A percentile compares a stretch with the other conserved stretches of the same genome.
These are phyloP conservation scores for Eucalyptus urophylla DNA, from an alignment of 345 rosid genomes.

Conservation along the genomic window DNA sequence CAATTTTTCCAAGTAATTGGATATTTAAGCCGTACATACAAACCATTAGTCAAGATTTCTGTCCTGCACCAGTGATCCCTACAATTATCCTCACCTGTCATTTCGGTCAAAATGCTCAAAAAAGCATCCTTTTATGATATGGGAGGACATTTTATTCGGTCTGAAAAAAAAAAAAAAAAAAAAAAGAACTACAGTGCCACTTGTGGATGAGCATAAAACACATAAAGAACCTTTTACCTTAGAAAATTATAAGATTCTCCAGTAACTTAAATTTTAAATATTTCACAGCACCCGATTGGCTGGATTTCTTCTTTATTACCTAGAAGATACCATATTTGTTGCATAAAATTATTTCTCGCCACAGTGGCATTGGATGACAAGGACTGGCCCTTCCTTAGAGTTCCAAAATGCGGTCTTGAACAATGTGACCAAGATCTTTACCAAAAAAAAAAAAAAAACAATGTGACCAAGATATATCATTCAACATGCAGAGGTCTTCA, in stretches of 20 bases:
- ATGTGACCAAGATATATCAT: neutral
- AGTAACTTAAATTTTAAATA: neutral
- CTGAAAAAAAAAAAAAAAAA: neutral
- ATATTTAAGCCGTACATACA: neutral
- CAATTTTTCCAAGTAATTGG: neutral
- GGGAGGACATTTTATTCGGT: neutral
- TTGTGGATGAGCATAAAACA: neutral
- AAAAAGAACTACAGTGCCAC: neutral
- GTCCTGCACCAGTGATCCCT: neutral
- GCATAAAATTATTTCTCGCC: neutral
- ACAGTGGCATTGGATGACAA: neutral
- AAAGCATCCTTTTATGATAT: neutral
- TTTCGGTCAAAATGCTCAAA: neutral
- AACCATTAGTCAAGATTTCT: neutral
- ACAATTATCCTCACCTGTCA: neutral
- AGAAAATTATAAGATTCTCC: neutral
- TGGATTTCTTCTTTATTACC: neutral
- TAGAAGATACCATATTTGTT: neutral
- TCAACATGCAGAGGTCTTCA: neutral
- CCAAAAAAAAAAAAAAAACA: neutral
- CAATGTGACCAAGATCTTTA: neutral
- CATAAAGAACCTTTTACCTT: neutral
- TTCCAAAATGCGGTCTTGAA: neutral
- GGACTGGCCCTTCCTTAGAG: neutral
- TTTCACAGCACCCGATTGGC: neutral